phyloP scores from a whole-genome alignment of 176 grass and related monocot genomes.

The Avena eriantha region DNA sequence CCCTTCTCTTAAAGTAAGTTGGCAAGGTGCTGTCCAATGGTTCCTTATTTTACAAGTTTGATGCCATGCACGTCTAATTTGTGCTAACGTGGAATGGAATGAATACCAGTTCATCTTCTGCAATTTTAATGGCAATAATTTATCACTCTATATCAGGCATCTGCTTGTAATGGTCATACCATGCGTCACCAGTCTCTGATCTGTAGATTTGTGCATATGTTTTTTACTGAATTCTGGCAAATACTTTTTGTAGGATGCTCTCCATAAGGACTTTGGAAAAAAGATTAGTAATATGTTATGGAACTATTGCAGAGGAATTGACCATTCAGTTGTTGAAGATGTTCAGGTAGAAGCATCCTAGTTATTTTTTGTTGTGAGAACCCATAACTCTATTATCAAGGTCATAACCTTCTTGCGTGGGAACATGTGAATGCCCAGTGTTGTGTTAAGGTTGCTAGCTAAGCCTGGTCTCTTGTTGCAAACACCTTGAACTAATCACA shows the following conservation, averaged over 20 bases:
- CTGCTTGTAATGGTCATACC: slow-evolving; percentile 27
- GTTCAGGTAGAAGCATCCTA: slow-evolving; percentile 71
- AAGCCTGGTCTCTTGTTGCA: slow-evolving; percentile 27
- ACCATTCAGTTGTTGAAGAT: slow-evolving; percentile 77
- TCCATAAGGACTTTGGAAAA: slow-evolving; percentile 82
- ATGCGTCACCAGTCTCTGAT: slow-evolving; percentile 22
- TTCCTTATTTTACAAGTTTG: slow-evolving; percentile 10
- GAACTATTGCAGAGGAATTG: slow-evolving; percentile 97
- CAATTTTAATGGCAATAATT: slow-evolving; percentile 17
- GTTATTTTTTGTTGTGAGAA: slow-evolving; percentile 2
- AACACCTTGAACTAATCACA: neutral
- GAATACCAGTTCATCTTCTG: neutral
- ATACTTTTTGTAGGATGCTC: slow-evolving; percentile 66
- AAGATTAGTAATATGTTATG: slow-evolving; percentile 89
- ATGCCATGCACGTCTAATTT: slow-evolving; percentile 6
- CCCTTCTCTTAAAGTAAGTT: slow-evolving; percentile 20
- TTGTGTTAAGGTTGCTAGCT: slow-evolving; percentile 9
- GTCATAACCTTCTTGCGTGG: slow-evolving; percentile 5
- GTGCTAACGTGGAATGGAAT: neutral
- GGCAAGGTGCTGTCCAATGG: neutral
- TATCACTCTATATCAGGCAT: slow-evolving; percentile 26
- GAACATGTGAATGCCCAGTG: slow-evolving; percentile 8
- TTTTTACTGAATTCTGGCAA: slow-evolving; percentile 22
- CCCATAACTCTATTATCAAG: slow-evolving; percentile 27
- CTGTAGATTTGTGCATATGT: slow-evolving; percentile 16